Percentiles rank a stretch among this genome's conserved stretches.
Evolutionary conservation across 2,329 filamentous ascomycete genomes (phyloP).

Genomic region (Juglanconis sp.): DNA sequence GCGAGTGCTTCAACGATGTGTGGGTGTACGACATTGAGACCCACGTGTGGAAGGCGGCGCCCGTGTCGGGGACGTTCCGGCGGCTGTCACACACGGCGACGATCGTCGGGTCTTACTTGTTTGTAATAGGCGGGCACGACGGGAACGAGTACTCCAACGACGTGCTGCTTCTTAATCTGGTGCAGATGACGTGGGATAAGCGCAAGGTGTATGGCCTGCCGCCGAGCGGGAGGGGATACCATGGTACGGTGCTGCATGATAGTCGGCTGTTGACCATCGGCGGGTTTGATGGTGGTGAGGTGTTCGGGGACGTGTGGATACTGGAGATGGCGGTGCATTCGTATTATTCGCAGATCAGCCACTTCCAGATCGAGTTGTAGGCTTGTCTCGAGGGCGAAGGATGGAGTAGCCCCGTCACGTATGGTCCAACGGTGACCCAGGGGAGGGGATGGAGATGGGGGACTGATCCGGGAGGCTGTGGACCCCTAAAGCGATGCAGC

Average conservation of each 20-base stretch:
- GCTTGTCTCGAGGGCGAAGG: conserved; percentile 7
- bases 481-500: background rate
- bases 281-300: conserved; percentile 65
- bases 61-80: conserved; percentile 58
- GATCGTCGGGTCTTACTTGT: conserved; percentile 67
- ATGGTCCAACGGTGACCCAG: background rate
- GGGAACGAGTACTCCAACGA: conserved; percentile 68
- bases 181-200: conserved; percentile 72
- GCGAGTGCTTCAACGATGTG: conserved; percentile 70
- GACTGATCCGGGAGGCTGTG: background rate
- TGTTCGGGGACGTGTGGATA: conserved; percentile 66
- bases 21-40: conserved; percentile 70
- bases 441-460: background rate
- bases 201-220: conserved; percentile 62
- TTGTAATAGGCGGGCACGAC: conserved; percentile 68
- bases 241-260: conserved; percentile 64
- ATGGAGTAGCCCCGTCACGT: too few relatives aligned
- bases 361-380: conserved; percentile 66
- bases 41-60: conserved; percentile 56
- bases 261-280: conserved; percentile 62
- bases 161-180: conserved; percentile 64
- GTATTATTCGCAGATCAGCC: conserved; percentile 71
- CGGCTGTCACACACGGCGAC: conserved; percentile 67
- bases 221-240: conserved; percentile 63
- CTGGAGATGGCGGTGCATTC: conserved; percentile 67